phyloP scores from a whole-genome alignment of 495 filamentous ascomycete genomes.

The Lindgomyces ingoldianus region DNA sequence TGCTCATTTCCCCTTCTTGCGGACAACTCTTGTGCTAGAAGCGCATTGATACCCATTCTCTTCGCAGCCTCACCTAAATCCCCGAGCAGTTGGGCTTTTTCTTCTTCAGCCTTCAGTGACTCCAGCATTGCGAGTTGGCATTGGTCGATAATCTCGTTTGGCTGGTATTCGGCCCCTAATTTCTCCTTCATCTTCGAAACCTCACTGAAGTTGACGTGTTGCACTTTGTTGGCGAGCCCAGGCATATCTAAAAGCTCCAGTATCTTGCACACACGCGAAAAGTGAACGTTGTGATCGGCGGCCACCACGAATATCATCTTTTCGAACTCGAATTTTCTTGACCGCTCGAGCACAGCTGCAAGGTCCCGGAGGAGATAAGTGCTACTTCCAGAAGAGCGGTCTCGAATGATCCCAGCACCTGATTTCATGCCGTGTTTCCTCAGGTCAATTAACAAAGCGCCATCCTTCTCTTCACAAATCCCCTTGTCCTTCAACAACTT shows the following conservation, averaged over 20 bases:
- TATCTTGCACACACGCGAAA: constrained; percentile 67
- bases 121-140: constrained; percentile 67
- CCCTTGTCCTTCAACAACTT: constrained; percentile 42
- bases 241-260: constrained; percentile 55
- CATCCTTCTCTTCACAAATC: constrained; percentile 17
- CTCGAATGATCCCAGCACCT: constrained; percentile 58
- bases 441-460: constrained; percentile 25
- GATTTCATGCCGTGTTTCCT: constrained; percentile 53
- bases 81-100: constrained; percentile 62
- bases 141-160: constrained; percentile 51
- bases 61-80: constrained; percentile 54
- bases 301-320: constrained; percentile 71
- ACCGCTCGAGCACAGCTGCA: constrained; percentile 59
- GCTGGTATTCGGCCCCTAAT: constrained; percentile 52
- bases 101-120: constrained; percentile 62
- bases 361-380: constrained; percentile 69
- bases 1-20: constrained; percentile 69
- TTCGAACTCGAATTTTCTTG: constrained; percentile 66
- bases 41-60: constrained; percentile 60
- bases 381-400: constrained; percentile 63
- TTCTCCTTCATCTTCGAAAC: constrained; percentile 42
- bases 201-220: constrained; percentile 66
- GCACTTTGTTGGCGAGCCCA: constrained; percentile 57
- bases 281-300: constrained; percentile 60
- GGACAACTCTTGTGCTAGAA: constrained; percentile 68